Evolutionary conservation across 192 early-diverging fungal species (phyloP).

Genomic region (Podila minutissima): DNA sequence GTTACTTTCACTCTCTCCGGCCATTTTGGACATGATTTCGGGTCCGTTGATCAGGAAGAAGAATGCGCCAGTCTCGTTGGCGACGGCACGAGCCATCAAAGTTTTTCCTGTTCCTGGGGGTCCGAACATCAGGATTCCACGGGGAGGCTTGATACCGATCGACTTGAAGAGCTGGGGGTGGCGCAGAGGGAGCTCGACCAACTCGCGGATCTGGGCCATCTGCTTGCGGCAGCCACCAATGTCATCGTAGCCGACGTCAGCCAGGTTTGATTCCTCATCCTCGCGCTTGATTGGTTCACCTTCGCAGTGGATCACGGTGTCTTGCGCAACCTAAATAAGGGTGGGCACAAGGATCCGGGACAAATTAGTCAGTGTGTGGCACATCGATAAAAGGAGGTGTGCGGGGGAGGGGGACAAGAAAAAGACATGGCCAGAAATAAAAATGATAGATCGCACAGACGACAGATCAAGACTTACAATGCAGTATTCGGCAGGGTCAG

Average conservation of each 20-base stretch:
- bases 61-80: constrained; percentile 99
- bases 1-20: constrained; percentile 98
- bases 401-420: too few relatives aligned
- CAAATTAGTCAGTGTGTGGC: background rate
- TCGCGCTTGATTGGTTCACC: constrained; percentile 99
- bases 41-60: constrained; percentile 99
- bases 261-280: constrained; percentile 94
- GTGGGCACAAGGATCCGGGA: background rate
- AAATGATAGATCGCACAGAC: background rate
- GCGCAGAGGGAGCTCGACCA: constrained; percentile 96
- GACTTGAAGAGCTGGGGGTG: constrained; percentile 99
- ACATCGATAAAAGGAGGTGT: background rate
- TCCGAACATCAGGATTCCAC: constrained; percentile 97
- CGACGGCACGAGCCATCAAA: constrained; percentile 97
- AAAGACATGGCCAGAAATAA: background rate
- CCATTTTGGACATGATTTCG: constrained; percentile 99
- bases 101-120: constrained; percentile 99
- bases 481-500: constrained; percentile 95
- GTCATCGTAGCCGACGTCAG: constrained; percentile 97
- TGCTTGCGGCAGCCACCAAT: constrained; percentile 99
- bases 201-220: constrained; percentile 98
- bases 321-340: constrained; percentile 83
- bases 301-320: constrained; percentile 98
- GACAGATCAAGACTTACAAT: constrained; percentile 71
- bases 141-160: constrained; percentile 99